phyloP scores from a whole-genome alignment of 768 basidiomycete genomes.

The Pisolithus microcarpus region DNA sequence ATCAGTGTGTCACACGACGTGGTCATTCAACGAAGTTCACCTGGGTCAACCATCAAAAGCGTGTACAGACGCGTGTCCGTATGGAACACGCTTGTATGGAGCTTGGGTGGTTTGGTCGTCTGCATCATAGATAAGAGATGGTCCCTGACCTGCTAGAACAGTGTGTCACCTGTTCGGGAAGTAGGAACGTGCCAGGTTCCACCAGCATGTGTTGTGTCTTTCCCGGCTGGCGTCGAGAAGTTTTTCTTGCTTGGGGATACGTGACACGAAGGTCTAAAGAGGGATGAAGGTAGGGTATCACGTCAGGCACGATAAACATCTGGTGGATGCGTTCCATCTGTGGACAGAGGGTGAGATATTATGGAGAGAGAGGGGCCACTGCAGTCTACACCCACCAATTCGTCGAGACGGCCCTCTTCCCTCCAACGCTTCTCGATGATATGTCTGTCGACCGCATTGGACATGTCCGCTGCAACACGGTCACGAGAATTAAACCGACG shows the following conservation, averaged over 20 bases:
- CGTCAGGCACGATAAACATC: slow-evolving; percentile 87
- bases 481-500: background rate
- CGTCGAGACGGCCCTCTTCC: slow-evolving; percentile 73
- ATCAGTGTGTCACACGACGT: slow-evolving; percentile 5
- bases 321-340: slow-evolving; percentile 92
- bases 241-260: slow-evolving; percentile 33
- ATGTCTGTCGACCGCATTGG: slow-evolving; percentile 65
- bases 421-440: slow-evolving; percentile 82
- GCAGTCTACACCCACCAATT: slow-evolving; percentile 45
- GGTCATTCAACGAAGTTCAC: slow-evolving; percentile 35
- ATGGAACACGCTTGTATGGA: slow-evolving; percentile 78
- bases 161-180: slow-evolving; percentile 55
- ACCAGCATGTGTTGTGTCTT: slow-evolving; percentile 34
- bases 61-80: slow-evolving; percentile 77
- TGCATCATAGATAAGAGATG: slow-evolving; percentile 3
- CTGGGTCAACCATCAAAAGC: slow-evolving; percentile 82
- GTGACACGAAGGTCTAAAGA: slow-evolving; percentile 67
- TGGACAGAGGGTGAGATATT: background rate
- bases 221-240: slow-evolving; percentile 14
- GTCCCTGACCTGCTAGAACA: background rate
- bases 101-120: slow-evolving; percentile 58
- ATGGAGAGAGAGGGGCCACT: background rate
- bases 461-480: slow-evolving; percentile 50
- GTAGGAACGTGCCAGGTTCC: slow-evolving; percentile 64
- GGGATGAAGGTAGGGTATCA: slow-evolving; percentile 65